These are phyloP conservation scores for Porodaedalea pini DNA, from an alignment of 1,284 basidiomycete species.

Conservation along the genomic window DNA sequence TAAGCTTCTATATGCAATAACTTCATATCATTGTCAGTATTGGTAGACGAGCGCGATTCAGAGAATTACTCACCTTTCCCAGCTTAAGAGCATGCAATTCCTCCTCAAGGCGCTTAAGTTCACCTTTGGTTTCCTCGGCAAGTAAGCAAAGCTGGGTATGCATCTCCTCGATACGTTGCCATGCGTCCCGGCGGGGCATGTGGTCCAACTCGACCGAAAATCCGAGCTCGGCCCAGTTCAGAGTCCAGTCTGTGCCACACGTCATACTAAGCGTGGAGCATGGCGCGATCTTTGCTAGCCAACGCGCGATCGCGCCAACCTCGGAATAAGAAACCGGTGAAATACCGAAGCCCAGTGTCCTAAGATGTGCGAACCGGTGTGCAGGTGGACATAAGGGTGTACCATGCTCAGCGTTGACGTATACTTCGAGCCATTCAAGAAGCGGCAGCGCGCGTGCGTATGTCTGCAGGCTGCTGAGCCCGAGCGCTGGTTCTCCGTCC, in stretches of 20 bases:
- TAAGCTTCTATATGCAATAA: no score
- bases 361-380: not conserved
- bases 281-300: not conserved
- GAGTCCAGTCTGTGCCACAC: not conserved
- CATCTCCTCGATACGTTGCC: constrained; percentile 7
- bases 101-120: no score
- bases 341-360: constrained; percentile 4
- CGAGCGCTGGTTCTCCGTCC: not conserved
- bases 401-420: not conserved
- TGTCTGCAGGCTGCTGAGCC: not conserved
- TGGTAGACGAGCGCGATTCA: no score
- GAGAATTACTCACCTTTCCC: no score
- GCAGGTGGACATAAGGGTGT: not conserved
- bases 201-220: not conserved
- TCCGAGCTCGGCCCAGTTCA: not conserved
- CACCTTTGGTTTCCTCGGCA: not conserved
- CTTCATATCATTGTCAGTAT: no score
- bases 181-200: not conserved
- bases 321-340: not conserved
- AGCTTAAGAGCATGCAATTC: no score
- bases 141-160: not conserved
- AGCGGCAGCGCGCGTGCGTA: not conserved
- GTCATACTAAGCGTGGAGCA: not conserved
- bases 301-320: constrained; percentile 1
- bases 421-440: constrained; percentile 7